Base-by-base conservation (phyloP, 805 yeast species). In the Yarrowia porcina region DNA sequence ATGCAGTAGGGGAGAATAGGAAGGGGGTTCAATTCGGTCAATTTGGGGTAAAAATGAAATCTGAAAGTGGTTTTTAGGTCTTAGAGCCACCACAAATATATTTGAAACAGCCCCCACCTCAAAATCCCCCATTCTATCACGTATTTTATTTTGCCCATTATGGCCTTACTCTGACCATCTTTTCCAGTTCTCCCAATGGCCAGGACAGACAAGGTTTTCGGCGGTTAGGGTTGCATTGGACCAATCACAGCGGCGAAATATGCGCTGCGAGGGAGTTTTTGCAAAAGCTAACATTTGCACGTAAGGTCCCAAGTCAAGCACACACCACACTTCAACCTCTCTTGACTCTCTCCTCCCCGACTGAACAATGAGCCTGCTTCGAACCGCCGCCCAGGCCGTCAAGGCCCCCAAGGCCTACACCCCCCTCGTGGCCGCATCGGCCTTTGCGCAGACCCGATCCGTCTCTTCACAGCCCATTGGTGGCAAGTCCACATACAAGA, bases 401-500 rank as follows among this genome's bases (percentile, higher is more conserved):
- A 56, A 56, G 61, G 49, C 47, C 49, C 49, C 49, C 49, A 56
- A 56, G 61, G 61, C 61, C 20, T 41, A 39, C 61, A 56, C 49
- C n/a, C 61, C 61, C n/a, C 61, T 56, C 13, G 30, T 41, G 30
- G 61, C 61, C 39, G 47, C 61, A 4, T 17, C n/a, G 11, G 63
- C 54, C 63, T 35, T 45, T 42, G 54, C 52, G 13, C 64, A 61
- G 52, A 61, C 38, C 47, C 45, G 64, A 49, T 61, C 47, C 15
- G 64, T 54, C 30, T 61, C 64, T 18, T 59, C 63, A 44, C 64
- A 67, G 64, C 67, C 70, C 39, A 63, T 67, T 54, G 70, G 70
- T 18, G 71, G 69, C 66, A 87, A 88, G 73, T 83, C 94, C 62
- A 84, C 87, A 70, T 92, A 89, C 82, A 87, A 89, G 77, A 92